These are phyloP conservation scores for Coniferiporia weirii DNA, from an alignment of 1,284 basidiomycete species.

Conservation along the genomic window DNA sequence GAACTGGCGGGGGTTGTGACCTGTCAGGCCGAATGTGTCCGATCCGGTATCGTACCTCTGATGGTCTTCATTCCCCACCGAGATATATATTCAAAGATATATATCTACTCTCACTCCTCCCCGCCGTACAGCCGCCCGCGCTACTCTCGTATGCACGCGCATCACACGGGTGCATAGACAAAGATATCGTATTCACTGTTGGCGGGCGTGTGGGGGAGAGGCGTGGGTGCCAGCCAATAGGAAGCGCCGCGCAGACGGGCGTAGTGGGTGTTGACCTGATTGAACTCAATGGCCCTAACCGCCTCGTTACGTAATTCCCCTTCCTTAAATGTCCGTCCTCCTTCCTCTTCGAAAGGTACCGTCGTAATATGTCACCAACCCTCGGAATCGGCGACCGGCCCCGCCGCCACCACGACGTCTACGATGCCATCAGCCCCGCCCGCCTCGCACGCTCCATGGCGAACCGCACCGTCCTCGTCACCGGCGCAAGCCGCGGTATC, in stretches of 20 bases:
- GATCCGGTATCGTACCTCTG: slow-evolving; percentile 10
- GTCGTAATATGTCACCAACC: too few relatives aligned
- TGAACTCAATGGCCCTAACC: slow-evolving; percentile 16
- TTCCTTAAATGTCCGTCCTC: background rate
- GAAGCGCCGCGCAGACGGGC: background rate
- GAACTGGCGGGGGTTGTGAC: slow-evolving; percentile 1
- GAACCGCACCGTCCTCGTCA: background rate
- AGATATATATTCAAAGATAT: background rate
- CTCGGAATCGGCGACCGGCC: background rate
- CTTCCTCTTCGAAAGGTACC: background rate
- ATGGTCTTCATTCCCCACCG: slow-evolving; percentile 1
- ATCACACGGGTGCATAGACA: too few relatives aligned
- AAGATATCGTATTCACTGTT: too few relatives aligned
- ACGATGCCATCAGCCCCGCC: slow-evolving; percentile 3
- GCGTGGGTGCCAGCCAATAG: background rate
- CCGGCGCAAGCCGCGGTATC: slow-evolving; percentile 9
- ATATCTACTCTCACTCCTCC: too few relatives aligned
- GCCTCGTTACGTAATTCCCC: background rate
- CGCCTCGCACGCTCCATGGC: background rate
- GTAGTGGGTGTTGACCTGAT: slow-evolving; percentile 10
- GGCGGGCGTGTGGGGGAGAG: too few relatives aligned
- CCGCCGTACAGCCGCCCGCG: too few relatives aligned
- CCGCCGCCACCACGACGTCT: background rate
- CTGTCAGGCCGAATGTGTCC: slow-evolving; percentile 9
- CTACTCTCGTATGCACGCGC: too few relatives aligned